A percentile compares a stretch with the other conserved stretches of the same genome.
phyloP scores from a whole-genome alignment of 2,329 filamentous ascomycete genomes.

The Drechslerella coelobrocha region DNA sequence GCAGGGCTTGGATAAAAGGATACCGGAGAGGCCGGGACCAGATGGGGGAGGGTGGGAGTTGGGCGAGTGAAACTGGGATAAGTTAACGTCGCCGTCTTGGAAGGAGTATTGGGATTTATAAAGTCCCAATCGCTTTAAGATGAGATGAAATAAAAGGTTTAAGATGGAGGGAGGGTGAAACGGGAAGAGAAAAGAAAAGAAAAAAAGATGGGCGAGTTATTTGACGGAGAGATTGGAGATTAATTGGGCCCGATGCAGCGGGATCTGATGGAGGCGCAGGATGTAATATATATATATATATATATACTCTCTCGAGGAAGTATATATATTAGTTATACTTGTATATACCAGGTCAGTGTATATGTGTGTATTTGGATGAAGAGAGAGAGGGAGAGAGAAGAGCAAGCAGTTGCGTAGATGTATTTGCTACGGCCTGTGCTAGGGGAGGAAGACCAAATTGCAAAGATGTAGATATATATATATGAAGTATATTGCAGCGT shows the following conservation, averaged over 20 bases:
- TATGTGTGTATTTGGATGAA: too few species aligned
- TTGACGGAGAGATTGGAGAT: not conserved
- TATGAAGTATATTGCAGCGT: not conserved
- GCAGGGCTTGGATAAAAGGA: slow-evolving; percentile 48
- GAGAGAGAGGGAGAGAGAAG: too few species aligned
- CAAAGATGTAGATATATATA: slow-evolving; percentile 2
- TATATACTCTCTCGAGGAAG: too few species aligned
- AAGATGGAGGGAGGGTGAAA: not conserved
- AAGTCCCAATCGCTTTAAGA: slow-evolving; percentile 48
- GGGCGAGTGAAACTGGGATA: slow-evolving; percentile 47
- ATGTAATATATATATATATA: not conserved
- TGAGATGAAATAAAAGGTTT: not conserved
- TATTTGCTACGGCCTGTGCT: too few species aligned
- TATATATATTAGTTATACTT: too few species aligned
- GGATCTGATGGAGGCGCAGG: slow-evolving; percentile 1
- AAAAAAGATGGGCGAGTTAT: not conserved
- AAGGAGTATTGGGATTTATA: slow-evolving; percentile 44
- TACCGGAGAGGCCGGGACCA: slow-evolving; percentile 46
- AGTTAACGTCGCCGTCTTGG: slow-evolving; percentile 47
- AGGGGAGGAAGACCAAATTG: too few species aligned
- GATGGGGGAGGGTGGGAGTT: slow-evolving; percentile 40
- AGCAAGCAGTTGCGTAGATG: too few species aligned
- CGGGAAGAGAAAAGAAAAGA: slow-evolving; percentile 6
- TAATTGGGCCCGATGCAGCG: not conserved
- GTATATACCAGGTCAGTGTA: too few species aligned